phyloP scores from a whole-genome alignment of 2,329 filamentous ascomycete species.

The Pseudocercospora crystallina region DNA sequence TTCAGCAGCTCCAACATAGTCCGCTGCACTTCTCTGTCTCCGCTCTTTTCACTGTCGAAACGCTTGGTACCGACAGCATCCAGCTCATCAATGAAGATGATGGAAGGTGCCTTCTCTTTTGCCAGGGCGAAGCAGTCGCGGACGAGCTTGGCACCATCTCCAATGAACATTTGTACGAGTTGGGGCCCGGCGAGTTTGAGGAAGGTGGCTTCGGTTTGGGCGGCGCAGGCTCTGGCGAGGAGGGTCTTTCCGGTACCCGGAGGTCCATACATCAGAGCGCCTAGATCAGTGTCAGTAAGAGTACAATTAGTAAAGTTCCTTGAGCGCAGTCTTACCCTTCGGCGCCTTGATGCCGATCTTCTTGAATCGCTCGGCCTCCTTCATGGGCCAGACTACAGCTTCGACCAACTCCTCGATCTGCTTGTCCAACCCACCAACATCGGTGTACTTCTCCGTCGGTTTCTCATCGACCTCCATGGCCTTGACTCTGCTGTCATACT shows the following conservation, averaged over 20 bases:
- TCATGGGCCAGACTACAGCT: constrained; percentile 99
- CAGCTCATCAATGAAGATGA: constrained; percentile 99
- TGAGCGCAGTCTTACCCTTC: constrained; percentile 64
- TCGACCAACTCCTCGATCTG: constrained; percentile 99
- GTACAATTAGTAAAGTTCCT: background rate
- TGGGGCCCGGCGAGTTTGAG: constrained; percentile 97
- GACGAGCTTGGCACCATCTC: constrained; percentile 95
- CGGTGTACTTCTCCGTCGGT: constrained; percentile 97
- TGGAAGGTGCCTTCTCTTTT: constrained; percentile 97
- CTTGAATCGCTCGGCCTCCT: constrained; percentile 98
- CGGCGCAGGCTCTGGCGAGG: constrained; percentile 90
- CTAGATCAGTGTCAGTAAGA: constrained; percentile 47
- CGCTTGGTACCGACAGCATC: constrained; percentile 98
- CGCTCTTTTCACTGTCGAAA: constrained; percentile 97
- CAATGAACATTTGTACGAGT: constrained; percentile 99
- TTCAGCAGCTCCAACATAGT: constrained; percentile 99
- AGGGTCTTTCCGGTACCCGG: constrained; percentile 89
- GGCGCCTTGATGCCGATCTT: constrained; percentile 99
- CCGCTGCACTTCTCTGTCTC: constrained; percentile 95
- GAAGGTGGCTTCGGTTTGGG: constrained; percentile 97
- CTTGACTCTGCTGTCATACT: constrained; percentile 98
- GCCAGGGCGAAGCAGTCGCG: constrained; percentile 96
- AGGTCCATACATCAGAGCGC: constrained; percentile 96
- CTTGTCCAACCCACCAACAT: constrained; percentile 96
- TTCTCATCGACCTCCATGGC: constrained; percentile 99